Conservation (phyloP, 805 yeast species). For the Lipomyces japonicus region DNA sequence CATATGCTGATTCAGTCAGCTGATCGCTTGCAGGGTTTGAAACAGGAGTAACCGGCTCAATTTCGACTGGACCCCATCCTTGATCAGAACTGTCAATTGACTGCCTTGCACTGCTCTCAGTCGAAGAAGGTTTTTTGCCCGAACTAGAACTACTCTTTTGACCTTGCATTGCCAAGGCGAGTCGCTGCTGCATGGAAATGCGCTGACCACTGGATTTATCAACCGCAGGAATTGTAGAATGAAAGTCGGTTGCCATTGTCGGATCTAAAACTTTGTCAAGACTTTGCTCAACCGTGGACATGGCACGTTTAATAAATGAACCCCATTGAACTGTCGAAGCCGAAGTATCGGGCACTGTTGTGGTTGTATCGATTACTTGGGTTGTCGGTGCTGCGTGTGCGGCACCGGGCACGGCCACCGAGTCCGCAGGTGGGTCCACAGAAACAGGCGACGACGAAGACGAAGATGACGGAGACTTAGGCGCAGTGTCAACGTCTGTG, state of each 20-base stretch:
- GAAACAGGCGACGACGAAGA: too few relatives aligned
- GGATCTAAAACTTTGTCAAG: constrained; percentile 40
- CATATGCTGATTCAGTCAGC: neutral
- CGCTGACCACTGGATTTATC: constrained; percentile 35
- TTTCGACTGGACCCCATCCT: neutral
- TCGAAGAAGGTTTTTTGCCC: neutral
- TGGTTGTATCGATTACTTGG: neutral
- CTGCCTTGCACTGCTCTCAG: neutral
- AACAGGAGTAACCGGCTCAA: neutral
- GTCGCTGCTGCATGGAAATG: constrained; percentile 74
- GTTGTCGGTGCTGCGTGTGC: neutral
- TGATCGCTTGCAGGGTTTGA: neutral
- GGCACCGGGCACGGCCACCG: neutral
- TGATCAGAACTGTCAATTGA: neutral
- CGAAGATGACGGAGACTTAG: too few relatives aligned
- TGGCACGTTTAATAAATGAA: constrained; percentile 40
- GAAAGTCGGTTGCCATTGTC: constrained; percentile 4
- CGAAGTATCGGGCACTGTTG: neutral
- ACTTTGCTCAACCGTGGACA: constrained; percentile 42
- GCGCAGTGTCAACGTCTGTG: too few relatives aligned
- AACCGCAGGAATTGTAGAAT: neutral
- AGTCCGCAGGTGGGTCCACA: too few relatives aligned
- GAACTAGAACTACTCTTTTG: constrained; percentile 10
- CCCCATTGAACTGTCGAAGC: constrained; percentile 33
- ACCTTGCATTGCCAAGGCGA: constrained; percentile 45